Percentiles rank a stretch among this genome's conserved stretches.
phyloP scores from a whole-genome alignment of 257 asterid genomes.

The Catharanthus roseus region DNA sequence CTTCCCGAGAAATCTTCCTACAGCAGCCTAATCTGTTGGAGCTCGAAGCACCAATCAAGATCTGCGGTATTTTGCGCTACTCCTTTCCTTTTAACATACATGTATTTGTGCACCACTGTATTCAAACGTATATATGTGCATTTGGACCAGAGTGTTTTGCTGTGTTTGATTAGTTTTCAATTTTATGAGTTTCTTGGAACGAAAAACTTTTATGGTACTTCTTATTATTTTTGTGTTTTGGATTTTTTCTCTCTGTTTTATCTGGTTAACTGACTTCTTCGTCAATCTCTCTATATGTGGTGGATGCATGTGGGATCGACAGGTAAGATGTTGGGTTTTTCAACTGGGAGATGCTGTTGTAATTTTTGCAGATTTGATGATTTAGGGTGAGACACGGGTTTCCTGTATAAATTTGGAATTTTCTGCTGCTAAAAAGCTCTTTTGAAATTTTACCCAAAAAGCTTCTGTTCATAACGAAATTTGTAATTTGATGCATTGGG shows the following conservation, averaged over 20 bases:
- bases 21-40: slow-evolving; percentile 91
- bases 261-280: background rate
- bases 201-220: no score
- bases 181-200: background rate
- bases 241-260: background rate
- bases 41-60: slow-evolving; percentile 97
- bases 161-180: background rate
- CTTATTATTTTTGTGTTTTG: background rate
- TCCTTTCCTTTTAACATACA: background rate
- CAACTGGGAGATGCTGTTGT: background rate
- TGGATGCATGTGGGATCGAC: background rate
- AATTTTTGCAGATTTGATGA: background rate
- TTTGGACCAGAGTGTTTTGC: background rate
- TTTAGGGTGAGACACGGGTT: background rate
- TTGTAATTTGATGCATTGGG: background rate
- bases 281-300: background rate
- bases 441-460: background rate
- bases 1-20: slow-evolving; percentile 80
- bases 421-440: background rate
- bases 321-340: background rate
- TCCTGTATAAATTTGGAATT: background rate
- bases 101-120: background rate
- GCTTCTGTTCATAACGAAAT: background rate
- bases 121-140: background rate
- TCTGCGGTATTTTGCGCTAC: slow-evolving; percentile 55